Base-by-base conservation (phyloP, 345 rosid genomes). In the Gynandropsis gynandra region DNA sequence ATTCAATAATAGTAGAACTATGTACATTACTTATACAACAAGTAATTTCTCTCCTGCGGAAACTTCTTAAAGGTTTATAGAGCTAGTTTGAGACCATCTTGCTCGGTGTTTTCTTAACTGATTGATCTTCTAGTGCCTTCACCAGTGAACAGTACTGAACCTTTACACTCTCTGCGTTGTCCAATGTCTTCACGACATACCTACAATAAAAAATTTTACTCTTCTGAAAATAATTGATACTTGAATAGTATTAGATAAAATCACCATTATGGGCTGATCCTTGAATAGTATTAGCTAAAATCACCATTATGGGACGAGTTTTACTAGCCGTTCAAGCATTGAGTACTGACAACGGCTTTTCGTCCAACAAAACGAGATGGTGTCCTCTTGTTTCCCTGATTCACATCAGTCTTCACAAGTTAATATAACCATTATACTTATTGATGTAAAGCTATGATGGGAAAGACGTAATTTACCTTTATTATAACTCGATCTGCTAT, bases 311-410 rank as follows among this genome's bases (percentile, higher is more conserved):
- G 18, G 48, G 8, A 41, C 14, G 18, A 50, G 52, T 9, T 77
- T 45, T 61, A 85, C 97, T 95, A 89, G 80, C 95, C 97, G 62
- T 89, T 86, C 65, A 89, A 75, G 87, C 97, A 89, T 56, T 89
- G 97, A 19, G 97, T 80, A 49, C 94, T 89, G 36, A 86, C 94
- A 52, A 86, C 79, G 50, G 97, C 97, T 72, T 83, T 84, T 1
- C 97, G 88, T 58, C 95, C 97, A 60, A 89, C 97, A 78, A 89
- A 89, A 44, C 90, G 89, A 67, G 74, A 76, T 0, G 97, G 97
- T 27, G 94, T 89, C 77, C 97, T 81, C 75, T 83, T 89, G 79
- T 89, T 89, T 42, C 97, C 97, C 97, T 89, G 77, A 20, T 64
- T 59, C 60, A 72, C n/a, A 24, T 24, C 5, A 2, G 29, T 24